Percentiles rank a stretch among this genome's conserved stretches.
Conservation (phyloP, 768 basidiomycete genomes). For the Stropharia rugosoannulata region DNA sequence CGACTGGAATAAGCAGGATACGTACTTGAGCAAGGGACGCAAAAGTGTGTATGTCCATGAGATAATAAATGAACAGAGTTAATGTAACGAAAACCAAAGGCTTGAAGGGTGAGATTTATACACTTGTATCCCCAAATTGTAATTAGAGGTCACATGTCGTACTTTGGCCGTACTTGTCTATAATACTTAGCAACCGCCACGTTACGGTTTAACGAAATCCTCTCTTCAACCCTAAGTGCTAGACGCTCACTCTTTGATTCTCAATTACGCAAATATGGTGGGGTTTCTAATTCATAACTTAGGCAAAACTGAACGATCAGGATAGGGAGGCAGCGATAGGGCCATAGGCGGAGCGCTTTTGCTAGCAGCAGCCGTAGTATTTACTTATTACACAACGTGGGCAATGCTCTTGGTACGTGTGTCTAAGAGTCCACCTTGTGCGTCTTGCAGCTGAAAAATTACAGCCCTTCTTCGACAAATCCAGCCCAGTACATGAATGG, state of each 20-base stretch:
- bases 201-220: too few species aligned
- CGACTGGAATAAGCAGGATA: conserved; percentile 85
- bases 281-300: too few species aligned
- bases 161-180: too few species aligned
- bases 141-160: too few species aligned
- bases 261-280: too few species aligned
- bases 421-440: not conserved
- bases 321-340: conserved; percentile 79
- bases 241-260: too few species aligned
- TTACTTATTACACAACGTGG: conserved; percentile 92
- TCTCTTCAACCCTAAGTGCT: too few species aligned
- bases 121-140: too few species aligned
- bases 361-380: conserved; percentile 69
- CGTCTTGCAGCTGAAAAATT: conserved; percentile 7
- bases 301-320: too few species aligned
- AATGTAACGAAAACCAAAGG: too few species aligned
- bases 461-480: conserved; percentile 79
- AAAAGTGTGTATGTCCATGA: conserved; percentile 73
- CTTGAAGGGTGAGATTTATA: too few species aligned
- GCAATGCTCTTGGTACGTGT: conserved; percentile 76
- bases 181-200: too few species aligned
- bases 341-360: conserved; percentile 79
- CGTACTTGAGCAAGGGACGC: conserved; percentile 84
- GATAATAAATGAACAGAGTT: not conserved
- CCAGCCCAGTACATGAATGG: conserved; percentile 70